A percentile compares a stretch with the other conserved stretches of the same genome.
Conservation (phyloP, 768 basidiomycete genomes). For the Lentinula detonsa region DNA sequence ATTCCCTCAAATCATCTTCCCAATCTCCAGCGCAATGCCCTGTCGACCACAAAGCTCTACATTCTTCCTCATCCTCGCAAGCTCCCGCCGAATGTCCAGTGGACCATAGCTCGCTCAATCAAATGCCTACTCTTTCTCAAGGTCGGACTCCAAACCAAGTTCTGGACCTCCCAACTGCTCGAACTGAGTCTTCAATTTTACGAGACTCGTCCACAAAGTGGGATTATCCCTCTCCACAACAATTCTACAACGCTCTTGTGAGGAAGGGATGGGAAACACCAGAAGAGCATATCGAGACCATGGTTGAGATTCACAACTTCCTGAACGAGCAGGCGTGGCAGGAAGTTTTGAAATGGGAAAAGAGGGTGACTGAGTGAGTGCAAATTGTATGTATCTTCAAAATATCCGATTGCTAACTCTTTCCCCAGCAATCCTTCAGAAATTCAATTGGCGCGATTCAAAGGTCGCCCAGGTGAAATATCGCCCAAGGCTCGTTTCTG, state of each 20-base stretch:
- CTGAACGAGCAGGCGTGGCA: conserved; percentile 96
- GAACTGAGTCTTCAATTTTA: conserved; percentile 83
- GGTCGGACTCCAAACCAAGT: conserved; percentile 52
- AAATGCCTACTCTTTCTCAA: conserved; percentile 85
- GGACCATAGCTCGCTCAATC: conserved; percentile 62
- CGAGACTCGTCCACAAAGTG: conserved; percentile 55
- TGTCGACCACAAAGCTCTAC: conserved; percentile 23
- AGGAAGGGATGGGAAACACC: conserved; percentile 97
- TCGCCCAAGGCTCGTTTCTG: conserved; percentile 92
- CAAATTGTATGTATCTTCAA: neutral
- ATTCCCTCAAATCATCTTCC: conserved; percentile 12
- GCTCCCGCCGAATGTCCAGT: conserved; percentile 43
- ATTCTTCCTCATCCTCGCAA: conserved; percentile 10
- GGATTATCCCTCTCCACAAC: conserved; percentile 98
- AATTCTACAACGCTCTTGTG: conserved; percentile 96
- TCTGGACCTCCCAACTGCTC: conserved; percentile 59
- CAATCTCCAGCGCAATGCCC: conserved; percentile 28
- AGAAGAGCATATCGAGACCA: conserved; percentile 91
- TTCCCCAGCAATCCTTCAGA: conserved; percentile 47
- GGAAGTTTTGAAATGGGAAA: conserved; percentile 93
- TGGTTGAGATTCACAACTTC: conserved; percentile 99
- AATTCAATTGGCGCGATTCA: conserved; percentile 76
- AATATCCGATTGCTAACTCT: conserved; percentile 4
- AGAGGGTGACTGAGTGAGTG: conserved; percentile 54
- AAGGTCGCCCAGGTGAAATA: conserved; percentile 85